Evolutionary conservation across 116 monocot species (phyloP).

Genomic region (Zostera marina): DNA sequence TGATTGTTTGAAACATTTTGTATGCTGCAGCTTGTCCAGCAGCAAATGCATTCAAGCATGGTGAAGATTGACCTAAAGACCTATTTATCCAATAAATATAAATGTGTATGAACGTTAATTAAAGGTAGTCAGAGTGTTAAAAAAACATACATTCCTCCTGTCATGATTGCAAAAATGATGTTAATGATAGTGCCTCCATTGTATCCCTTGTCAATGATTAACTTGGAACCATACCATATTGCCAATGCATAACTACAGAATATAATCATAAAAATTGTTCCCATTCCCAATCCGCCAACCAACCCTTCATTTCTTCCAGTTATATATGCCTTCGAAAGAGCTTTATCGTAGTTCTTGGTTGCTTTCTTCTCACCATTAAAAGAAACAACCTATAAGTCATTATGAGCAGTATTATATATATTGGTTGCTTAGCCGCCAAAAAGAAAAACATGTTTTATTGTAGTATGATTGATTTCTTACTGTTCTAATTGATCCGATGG

Average conservation of each 20-base stretch:
- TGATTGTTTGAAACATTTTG: slow-evolving; percentile 57
- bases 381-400: slow-evolving; percentile 25
- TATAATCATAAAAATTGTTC: slow-evolving; percentile 17
- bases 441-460: no score
- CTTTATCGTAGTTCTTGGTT: slow-evolving; percentile 24
- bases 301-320: slow-evolving; percentile 25
- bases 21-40: slow-evolving; percentile 59
- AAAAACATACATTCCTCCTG: slow-evolving; percentile 39
- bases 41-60: slow-evolving; percentile 38
- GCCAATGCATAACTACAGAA: slow-evolving; percentile 44
- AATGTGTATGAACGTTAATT: no score
- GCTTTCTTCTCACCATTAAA: slow-evolving; percentile 55
- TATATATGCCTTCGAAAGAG: slow-evolving; percentile 25
- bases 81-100: neutral
- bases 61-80: slow-evolving; percentile 49
- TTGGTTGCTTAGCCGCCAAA: neutral
- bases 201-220: slow-evolving; percentile 40
- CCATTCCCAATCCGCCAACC: slow-evolving; percentile 31
- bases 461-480: no score
- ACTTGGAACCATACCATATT: slow-evolving; percentile 45
- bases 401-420: neutral
- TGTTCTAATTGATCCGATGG: slow-evolving; percentile 42
- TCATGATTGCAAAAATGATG: slow-evolving; percentile 34
- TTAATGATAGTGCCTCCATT: slow-evolving; percentile 38
- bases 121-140: no score